Evolutionary conservation across 2,329 filamentous ascomycete genomes (phyloP).

Genomic region (Pseudocercospora macadamiae): DNA sequence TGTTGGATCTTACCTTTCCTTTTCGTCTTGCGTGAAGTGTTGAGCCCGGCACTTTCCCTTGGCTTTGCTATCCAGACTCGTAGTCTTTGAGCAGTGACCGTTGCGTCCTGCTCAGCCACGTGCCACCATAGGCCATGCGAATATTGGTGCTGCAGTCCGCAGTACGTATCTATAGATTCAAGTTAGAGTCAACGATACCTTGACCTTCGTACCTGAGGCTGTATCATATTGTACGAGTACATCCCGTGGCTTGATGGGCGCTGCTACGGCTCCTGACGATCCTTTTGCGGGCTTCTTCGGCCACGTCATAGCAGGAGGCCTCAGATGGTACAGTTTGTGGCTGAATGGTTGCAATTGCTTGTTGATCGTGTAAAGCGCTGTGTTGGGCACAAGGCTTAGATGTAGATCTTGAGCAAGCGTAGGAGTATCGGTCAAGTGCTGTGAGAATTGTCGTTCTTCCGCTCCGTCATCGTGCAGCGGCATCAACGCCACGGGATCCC

Average conservation of each 20-base stretch:
- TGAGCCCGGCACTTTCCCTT: not conserved
- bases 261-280: slow-evolving; percentile 3
- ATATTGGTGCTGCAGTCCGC: not conserved
- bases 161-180: no score
- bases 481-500: not conserved
- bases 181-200: no score
- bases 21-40: not conserved
- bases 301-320: not conserved
- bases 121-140: not conserved
- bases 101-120: slow-evolving; percentile 1
- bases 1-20: not conserved
- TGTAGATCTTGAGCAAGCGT: not conserved
- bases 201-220: no score
- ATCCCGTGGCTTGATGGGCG: slow-evolving; percentile 1
- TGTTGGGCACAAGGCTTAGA: not conserved
- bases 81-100: not conserved
- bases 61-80: not conserved
- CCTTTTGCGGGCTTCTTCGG: slow-evolving; percentile 4
- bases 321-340: not conserved
- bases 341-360: not conserved
- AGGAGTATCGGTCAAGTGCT: not conserved
- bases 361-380: not conserved
- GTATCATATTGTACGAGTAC: not conserved
- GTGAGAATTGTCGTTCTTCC: not conserved
- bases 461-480: slow-evolving; percentile 2